Evolutionary conservation across 306 rosid genomes (phyloP).

Genomic region (Begonia masoniana): DNA sequence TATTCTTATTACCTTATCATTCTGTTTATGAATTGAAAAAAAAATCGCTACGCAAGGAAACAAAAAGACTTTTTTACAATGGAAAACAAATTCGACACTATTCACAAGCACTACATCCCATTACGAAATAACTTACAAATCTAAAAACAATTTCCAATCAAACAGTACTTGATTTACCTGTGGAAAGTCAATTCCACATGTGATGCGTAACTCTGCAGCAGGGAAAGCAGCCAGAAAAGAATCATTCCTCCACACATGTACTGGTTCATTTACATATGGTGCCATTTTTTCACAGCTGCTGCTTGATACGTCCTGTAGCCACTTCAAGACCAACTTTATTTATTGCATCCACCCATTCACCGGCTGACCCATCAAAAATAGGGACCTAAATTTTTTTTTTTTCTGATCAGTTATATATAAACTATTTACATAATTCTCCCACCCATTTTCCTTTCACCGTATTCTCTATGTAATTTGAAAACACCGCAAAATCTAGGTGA

Average conservation of each 20-base stretch:
- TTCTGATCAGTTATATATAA: too few relatives aligned
- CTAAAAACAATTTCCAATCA: conserved; percentile 3
- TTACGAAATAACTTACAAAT: too few relatives aligned
- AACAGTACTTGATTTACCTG: conserved; percentile 36
- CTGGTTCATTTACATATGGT: conserved; percentile 58
- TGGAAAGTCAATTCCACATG: conserved; percentile 64
- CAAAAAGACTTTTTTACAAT: too few relatives aligned
- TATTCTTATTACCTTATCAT: too few relatives aligned
- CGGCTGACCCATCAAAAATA: conserved; percentile 82
- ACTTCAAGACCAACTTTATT: conserved; percentile 49
- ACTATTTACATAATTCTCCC: too few relatives aligned
- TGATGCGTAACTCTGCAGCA: conserved; percentile 34
- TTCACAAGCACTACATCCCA: too few relatives aligned
- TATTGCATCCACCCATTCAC: conserved; percentile 68
- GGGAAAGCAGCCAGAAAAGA: conserved; percentile 77
- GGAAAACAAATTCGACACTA: too few relatives aligned
- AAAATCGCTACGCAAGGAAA: too few relatives aligned
- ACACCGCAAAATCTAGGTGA: too few relatives aligned
- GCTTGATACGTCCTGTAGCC: conserved; percentile 46
- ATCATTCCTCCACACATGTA: conserved; percentile 49
- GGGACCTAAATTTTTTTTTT: conserved; percentile 42
- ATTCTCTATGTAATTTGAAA: too few relatives aligned
- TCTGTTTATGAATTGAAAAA: too few relatives aligned
- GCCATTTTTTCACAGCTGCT: conserved; percentile 44
- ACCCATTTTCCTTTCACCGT: too few relatives aligned